A percentile compares a stretch with the other conserved stretches of the same genome.
Conservation (phyloP, 1,284 basidiomycete species). For the Cystobasidiaceae sp. region DNA sequence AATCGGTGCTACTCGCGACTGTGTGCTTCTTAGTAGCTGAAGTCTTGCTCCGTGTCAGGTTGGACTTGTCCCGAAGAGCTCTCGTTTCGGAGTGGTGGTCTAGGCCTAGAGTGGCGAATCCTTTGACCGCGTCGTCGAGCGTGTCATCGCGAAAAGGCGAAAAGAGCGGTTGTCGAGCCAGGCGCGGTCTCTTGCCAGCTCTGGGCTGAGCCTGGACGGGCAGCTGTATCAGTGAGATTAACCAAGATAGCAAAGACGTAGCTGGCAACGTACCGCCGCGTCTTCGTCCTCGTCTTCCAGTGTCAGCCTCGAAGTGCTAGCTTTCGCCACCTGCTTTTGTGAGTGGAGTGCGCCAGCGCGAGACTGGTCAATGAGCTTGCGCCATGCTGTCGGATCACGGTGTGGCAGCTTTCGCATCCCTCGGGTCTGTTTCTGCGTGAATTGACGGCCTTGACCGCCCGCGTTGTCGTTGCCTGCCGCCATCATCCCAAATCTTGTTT, state of each 20-base stretch:
- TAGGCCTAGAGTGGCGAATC: too few relatives aligned
- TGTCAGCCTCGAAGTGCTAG: constrained; percentile 2
- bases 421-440: not conserved
- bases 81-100: too few relatives aligned
- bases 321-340: not conserved
- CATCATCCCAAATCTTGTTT: too few relatives aligned
- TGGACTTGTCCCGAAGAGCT: too few relatives aligned
- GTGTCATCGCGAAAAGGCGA: too few relatives aligned
- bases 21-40: not conserved
- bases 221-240: not conserved
- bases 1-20: too few relatives aligned
- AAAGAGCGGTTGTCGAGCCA: too few relatives aligned
- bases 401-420: not conserved
- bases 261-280: not conserved
- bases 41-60: too few relatives aligned
- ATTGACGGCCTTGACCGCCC: not conserved
- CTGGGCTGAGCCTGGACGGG: not conserved
- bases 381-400: not conserved
- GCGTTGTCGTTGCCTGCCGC: not conserved
- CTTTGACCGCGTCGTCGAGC: too few relatives aligned
- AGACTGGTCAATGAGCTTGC: not conserved
- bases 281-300: not conserved
- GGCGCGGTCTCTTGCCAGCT: too few relatives aligned
- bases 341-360: not conserved
- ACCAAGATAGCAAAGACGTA: not conserved